Conservation (phyloP, 1,139 yeast genomes). For the Zygoascus hellenicus region DNA sequence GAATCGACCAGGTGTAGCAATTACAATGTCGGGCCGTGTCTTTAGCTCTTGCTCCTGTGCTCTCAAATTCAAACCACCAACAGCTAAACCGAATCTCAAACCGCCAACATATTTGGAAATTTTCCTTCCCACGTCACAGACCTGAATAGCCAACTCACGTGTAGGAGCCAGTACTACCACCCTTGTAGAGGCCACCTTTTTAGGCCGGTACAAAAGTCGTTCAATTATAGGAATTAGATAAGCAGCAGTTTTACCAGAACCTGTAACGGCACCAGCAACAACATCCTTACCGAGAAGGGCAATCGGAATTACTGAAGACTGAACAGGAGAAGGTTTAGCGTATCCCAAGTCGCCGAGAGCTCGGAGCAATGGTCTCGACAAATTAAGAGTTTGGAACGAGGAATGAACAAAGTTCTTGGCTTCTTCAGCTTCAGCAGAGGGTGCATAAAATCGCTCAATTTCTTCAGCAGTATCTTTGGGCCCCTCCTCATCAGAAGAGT, state of each 20-base stretch:
- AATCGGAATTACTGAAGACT: slow-evolving; percentile 86
- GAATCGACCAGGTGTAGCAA: slow-evolving; percentile 96
- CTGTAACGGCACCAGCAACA: slow-evolving; percentile 99
- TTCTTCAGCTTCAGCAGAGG: slow-evolving; percentile 31
- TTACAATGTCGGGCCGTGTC: slow-evolving; percentile 87
- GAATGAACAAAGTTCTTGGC: slow-evolving; percentile 44
- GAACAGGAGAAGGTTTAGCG: slow-evolving; percentile 85
- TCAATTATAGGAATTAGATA: slow-evolving; percentile 94
- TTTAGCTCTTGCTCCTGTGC: slow-evolving; percentile 93
- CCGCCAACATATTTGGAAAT: slow-evolving; percentile 72
- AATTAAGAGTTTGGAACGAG: slow-evolving; percentile 68
- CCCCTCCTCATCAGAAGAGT: slow-evolving; percentile 28
- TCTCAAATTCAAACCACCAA: slow-evolving; percentile 93
- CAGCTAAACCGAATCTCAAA: slow-evolving; percentile 83
- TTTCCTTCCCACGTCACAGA: slow-evolving; percentile 85
- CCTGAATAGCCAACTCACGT: slow-evolving; percentile 96
- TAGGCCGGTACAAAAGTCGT: slow-evolving; percentile 81
- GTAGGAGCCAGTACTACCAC: slow-evolving; percentile 91
- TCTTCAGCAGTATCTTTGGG: slow-evolving; percentile 32
- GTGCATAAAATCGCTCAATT: slow-evolving; percentile 30
- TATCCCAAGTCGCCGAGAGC: slow-evolving; percentile 80
- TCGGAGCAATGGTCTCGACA: slow-evolving; percentile 85
- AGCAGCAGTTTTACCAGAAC: slow-evolving; percentile 99
- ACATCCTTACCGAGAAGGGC: slow-evolving; percentile 89
- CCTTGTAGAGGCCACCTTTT: slow-evolving; percentile 78